Conservation (phyloP, 192 early-diverging fungal species). For the Backusella parvicylindrica region DNA sequence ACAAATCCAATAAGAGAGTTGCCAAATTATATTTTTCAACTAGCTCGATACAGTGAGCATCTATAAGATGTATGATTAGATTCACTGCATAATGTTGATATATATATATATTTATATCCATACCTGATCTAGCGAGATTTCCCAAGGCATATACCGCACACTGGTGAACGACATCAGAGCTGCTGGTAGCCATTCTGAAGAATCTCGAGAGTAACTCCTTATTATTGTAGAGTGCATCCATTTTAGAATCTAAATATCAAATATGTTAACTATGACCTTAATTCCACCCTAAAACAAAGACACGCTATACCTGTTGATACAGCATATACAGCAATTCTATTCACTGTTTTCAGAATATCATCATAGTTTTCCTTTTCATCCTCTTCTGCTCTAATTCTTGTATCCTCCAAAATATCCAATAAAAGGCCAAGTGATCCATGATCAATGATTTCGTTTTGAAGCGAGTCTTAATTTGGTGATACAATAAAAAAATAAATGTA, state of each 20-base stretch:
- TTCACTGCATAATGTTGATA: not conserved
- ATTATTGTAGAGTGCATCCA: conserved; percentile 47
- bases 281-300: not conserved
- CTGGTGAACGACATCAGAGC: conserved; percentile 26
- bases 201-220: conserved; percentile 37
- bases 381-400: conserved; percentile 38
- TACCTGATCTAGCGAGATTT: conserved; percentile 67
- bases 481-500: not conserved
- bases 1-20: conserved; percentile 52
- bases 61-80: conserved; percentile 26
- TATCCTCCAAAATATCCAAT: conserved; percentile 43
- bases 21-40: conserved; percentile 53
- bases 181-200: conserved; percentile 37
- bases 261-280: not conserved
- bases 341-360: conserved; percentile 36
- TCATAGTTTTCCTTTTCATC: conserved; percentile 48
- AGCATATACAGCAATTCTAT: conserved; percentile 43
- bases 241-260: conserved; percentile 35
- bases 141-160: conserved; percentile 62
- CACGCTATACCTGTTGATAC: conserved; percentile 40
- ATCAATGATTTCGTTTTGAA: conserved; percentile 37
- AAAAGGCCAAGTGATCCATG: conserved; percentile 31
- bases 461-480: conserved; percentile 23
- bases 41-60: conserved; percentile 59
- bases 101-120: not conserved